Base-by-base conservation (phyloP, 2,329 filamentous ascomycete genomes). In the Ophiosphaerella narmari region DNA sequence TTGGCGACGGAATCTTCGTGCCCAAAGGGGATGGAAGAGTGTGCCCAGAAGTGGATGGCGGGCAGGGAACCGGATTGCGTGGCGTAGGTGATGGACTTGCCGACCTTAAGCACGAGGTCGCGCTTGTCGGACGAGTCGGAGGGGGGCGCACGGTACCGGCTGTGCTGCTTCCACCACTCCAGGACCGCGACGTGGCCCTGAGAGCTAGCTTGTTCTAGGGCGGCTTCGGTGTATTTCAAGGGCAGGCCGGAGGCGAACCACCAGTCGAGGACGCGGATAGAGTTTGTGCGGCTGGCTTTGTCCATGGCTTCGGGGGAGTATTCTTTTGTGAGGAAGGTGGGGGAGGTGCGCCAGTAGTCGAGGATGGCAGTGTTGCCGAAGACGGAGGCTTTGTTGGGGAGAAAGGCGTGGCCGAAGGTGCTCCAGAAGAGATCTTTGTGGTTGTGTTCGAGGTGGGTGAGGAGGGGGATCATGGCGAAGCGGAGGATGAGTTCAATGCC, bases 401-500 rank as follows among this genome's bases (percentile, higher is more conserved):
- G 81, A 38, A 91, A 87, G 37, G 89, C 89, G 45, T 86, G 81
- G 39, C 90, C 89, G 67, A 92, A 92, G 26, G 92, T 94, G 2
- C 87, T 86, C 82, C 88, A 91, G 75, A 95, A 94, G 3, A 97
- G 83, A 52, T 95, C 84, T 45, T 83, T 82, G 72, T 84, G 82
- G 42, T 85, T 78, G 21, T 82, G 81, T 57, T 88, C 86, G 0
- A 91, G 77, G 64, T 88, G 91, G 2, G 84, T 83, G 31, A 97
- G 82, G 3, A 96, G 84, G 11, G 89, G 85, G 13, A 87, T 88
- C 60, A 93, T 86, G 36, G 87, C 89, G 70, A 97, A 97, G 59
- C 94, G 91, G 77, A 97, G 91, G 61, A 96, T 91, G 35, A 96
- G 83, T 65, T 92, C 91, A 54, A 94, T 89, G 33, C 90, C 89